Base-by-base conservation (phyloP, 176 grass and related monocot genomes). In the Avena atlantica region DNA sequence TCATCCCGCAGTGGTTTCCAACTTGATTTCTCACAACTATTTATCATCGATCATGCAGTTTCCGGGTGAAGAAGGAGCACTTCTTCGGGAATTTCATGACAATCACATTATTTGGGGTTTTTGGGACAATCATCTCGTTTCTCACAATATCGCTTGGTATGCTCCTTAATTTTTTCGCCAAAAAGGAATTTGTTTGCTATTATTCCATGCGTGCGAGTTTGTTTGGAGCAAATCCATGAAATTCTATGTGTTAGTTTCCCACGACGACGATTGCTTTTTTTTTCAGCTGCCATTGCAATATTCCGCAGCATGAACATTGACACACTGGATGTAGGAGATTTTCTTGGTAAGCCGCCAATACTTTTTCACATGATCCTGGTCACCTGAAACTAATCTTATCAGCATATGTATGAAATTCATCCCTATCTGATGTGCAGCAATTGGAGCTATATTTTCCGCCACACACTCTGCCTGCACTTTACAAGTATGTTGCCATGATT, bases 41-140 rank as follows among this genome's bases (percentile, higher is more conserved):
- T 83, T 88, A 31, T 80, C 20, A 80, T 14, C 88, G 37, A 40
- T 40, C 37, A 40, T 40, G 37, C 37, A 98, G 97, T 81, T 98
- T 98, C 83, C 97, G 96, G 86, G 97, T 98, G 47, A 98, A 98
- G 86, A 98, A 98, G 92, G 96, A 98, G 79, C 90, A 96, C 17
- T 98, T 98, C 84, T 98, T 98, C 80, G 76, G 92, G 79, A 98
- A 98, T 80, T 98, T 98, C 85, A 96, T 98, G 81, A 98, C 97
- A 64, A 98, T 98, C 70, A 91, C 88, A 25, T 80, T 98, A 69
- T 98, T 98, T 78, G 97, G 97, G 44, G 97, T 90, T 6, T 58
- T 98, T 37, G 97, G 97, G 55, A 98, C 97, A 79, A 78, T 98
- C 61, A 98, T 98, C 17, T 98, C 97, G 65, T 98, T 98, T 59